Percentiles rank a stretch among this genome's conserved stretches.
These are phyloP conservation scores for Fusarium guadeloupense DNA, from an alignment of 2,329 filamentous ascomycete genomes.

Conservation along the genomic window DNA sequence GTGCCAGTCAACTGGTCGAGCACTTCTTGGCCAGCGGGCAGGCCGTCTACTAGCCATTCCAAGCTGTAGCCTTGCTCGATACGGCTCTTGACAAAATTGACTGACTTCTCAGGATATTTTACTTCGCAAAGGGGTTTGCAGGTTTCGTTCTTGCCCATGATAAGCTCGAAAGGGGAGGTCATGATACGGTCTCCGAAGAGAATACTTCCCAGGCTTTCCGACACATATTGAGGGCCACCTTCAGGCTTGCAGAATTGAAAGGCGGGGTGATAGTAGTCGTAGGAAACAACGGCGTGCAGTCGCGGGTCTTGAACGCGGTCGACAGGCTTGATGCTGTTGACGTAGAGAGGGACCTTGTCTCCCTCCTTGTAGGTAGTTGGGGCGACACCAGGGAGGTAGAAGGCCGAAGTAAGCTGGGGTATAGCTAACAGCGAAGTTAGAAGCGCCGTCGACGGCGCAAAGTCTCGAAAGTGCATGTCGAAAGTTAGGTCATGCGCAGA, in stretches of 20 bases:
- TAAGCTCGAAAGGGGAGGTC: constrained; percentile 91
- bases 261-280: constrained; percentile 90
- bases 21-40: constrained; percentile 88
- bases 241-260: constrained; percentile 90
- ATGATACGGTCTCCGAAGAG: constrained; percentile 96
- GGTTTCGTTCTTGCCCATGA: constrained; percentile 86
- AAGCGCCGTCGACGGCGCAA: constrained; percentile 59
- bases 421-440: constrained; percentile 60
- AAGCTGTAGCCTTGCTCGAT: constrained; percentile 89
- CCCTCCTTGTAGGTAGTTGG: constrained; percentile 88
- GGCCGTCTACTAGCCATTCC: constrained; percentile 94
- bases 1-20: constrained; percentile 78
- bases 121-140: constrained; percentile 83
- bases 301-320: constrained; percentile 80
- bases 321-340: constrained; percentile 91
- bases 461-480: constrained; percentile 58
- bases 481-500: constrained; percentile 43
- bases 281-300: constrained; percentile 91
- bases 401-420: constrained; percentile 71
- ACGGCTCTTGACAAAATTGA: constrained; percentile 82
- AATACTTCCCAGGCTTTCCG: constrained; percentile 89
- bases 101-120: constrained; percentile 69
- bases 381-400: constrained; percentile 96
- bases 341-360: constrained; percentile 84
- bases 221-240: constrained; percentile 78